A percentile compares a stretch with the other conserved stretches of the same genome.
phyloP scores from a whole-genome alignment of 257 asterid species.

The Jacaranda copaia region DNA sequence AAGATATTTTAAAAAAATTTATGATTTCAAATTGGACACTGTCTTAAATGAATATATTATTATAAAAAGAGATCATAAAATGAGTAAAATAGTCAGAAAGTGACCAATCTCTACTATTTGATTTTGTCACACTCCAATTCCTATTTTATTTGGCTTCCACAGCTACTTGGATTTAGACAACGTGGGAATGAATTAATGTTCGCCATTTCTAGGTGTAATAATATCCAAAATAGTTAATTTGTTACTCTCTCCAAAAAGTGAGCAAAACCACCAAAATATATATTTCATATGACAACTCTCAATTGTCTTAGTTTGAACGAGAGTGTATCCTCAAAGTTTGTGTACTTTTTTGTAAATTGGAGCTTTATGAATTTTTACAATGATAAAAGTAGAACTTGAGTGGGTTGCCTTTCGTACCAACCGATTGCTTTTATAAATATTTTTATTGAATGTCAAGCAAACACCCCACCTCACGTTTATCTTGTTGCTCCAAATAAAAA shows the following conservation, averaged over 20 bases:
- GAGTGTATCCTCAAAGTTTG: not conserved
- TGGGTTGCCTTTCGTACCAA: conserved; percentile 5
- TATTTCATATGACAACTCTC: not conserved
- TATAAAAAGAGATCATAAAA: not conserved
- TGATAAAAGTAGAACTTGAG: not conserved
- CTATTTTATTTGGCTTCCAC: not conserved
- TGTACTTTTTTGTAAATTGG: not conserved
- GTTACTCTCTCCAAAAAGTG: not conserved
- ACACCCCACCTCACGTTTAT: not conserved
- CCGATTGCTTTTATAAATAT: not conserved
- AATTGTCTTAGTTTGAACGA: not conserved
- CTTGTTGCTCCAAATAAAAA: conserved; percentile 1
- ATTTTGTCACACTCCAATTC: not conserved
- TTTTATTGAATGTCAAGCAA: conserved; percentile 3
- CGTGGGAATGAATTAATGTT: not conserved
- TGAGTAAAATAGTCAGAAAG: not conserved
- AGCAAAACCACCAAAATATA: not conserved
- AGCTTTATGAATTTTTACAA: conserved; percentile 2
- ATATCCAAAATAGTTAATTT: too few relatives aligned
- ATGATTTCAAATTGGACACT: too few relatives aligned
- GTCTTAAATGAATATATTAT: too few relatives aligned
- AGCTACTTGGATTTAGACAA: not conserved
- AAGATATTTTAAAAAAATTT: too few relatives aligned
- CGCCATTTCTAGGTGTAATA: not conserved
- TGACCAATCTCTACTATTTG: not conserved